Conservation (phyloP, 1,284 basidiomycete species). For the Sparassis latifolia region DNA sequence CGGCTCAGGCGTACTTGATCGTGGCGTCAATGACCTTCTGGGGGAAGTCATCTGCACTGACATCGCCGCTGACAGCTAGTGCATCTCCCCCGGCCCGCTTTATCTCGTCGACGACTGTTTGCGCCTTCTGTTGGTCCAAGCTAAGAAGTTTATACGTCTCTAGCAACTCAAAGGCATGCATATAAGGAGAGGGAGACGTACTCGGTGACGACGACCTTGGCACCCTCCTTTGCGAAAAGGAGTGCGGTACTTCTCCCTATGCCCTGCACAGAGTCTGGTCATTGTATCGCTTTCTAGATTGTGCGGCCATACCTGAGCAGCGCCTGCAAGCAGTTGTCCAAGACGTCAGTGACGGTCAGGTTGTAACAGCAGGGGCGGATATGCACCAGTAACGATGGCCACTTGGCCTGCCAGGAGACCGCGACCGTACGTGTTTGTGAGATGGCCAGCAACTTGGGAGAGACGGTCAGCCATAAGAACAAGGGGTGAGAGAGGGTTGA, state of each 20-base stretch:
- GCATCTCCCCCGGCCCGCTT: conserved; percentile 67
- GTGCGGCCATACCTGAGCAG: conserved; percentile 53
- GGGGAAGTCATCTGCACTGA: conserved; percentile 78
- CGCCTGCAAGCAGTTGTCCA: conserved; percentile 36
- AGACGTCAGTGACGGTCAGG: neutral
- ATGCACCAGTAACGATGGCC: conserved; percentile 76
- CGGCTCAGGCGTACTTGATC: conserved; percentile 49
- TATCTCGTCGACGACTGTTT: conserved; percentile 69
- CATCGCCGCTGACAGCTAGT: conserved; percentile 68
- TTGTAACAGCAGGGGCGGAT: conserved; percentile 1
- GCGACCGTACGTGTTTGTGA: conserved; percentile 51
- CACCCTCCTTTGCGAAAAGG: conserved; percentile 80
- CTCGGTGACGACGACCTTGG: conserved; percentile 83
- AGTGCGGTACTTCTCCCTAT: conserved; percentile 72
- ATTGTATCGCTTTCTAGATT: neutral
- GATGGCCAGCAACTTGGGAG: conserved; percentile 63
- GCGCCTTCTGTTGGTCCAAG: conserved; percentile 61
- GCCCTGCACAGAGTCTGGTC: conserved; percentile 38
- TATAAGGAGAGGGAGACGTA: conserved; percentile 29
- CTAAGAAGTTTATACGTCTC: conserved; percentile 29
- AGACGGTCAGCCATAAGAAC: conserved; percentile 56
- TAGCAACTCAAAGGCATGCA: neutral
- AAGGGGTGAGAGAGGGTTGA: conserved; percentile 4
- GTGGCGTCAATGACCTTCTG: conserved; percentile 74
- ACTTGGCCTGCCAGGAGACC: conserved; percentile 74